phyloP scores from a whole-genome alignment of 2,329 filamentous ascomycete species.

The Verticillium klebahnii region DNA sequence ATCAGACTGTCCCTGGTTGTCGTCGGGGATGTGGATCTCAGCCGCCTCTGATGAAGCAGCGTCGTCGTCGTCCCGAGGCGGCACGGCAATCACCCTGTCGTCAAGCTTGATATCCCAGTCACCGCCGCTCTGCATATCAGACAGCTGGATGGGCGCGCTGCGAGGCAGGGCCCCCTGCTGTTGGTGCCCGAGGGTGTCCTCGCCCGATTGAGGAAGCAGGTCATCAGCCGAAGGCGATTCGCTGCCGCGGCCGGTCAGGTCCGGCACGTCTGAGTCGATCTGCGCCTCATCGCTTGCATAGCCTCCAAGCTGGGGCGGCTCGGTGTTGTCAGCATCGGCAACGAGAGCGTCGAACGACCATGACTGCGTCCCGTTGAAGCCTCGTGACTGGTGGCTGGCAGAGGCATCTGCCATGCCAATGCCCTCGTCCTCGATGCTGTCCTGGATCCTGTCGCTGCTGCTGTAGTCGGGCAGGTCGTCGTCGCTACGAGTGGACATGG shows the following conservation, averaged over 20 bases:
- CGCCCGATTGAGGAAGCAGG: background rate
- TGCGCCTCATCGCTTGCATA: slow-evolving; percentile 39
- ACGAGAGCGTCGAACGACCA: slow-evolving; percentile 44
- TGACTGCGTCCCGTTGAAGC: slow-evolving; percentile 18
- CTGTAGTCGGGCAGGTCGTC: slow-evolving; percentile 17
- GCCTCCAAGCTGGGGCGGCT: slow-evolving; percentile 26
- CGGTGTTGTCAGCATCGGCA: slow-evolving; percentile 22
- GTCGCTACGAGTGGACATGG: slow-evolving; percentile 19
- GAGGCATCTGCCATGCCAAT: slow-evolving; percentile 33
- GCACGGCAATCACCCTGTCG: slow-evolving; percentile 32
- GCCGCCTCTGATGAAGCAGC: slow-evolving; percentile 39
- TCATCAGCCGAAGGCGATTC: slow-evolving; percentile 12
- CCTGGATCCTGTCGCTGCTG: slow-evolving; percentile 25
- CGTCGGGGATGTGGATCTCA: slow-evolving; percentile 45
- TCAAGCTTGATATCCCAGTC: slow-evolving; percentile 28
- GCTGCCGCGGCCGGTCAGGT: slow-evolving; percentile 21
- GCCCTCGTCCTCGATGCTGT: slow-evolving; percentile 46
- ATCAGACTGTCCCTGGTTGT: slow-evolving; percentile 17
- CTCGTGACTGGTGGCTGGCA: slow-evolving; percentile 22
- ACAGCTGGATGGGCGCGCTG: slow-evolving; percentile 8
- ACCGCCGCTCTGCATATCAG: slow-evolving; percentile 23
- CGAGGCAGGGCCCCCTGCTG: background rate
- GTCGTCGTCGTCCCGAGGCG: slow-evolving; percentile 26
- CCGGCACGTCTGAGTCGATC: slow-evolving; percentile 28
- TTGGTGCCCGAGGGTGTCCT: slow-evolving; percentile 2